Base-by-base conservation (phyloP, 148 eudicot genomes). In the Diospyros lotus region DNA sequence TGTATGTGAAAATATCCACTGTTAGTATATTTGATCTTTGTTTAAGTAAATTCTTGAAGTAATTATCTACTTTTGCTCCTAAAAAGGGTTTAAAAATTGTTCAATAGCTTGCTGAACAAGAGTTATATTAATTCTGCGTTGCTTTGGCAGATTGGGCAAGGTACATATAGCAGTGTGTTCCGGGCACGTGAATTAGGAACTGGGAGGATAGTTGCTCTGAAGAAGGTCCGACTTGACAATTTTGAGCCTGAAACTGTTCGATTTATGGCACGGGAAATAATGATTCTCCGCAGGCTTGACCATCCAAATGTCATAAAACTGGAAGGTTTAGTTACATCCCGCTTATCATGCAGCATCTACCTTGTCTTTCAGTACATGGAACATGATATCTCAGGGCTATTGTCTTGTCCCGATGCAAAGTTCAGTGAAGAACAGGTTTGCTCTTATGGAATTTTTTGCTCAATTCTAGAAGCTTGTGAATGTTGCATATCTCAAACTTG, bases 351-450 rank as follows among this genome's bases (percentile, higher is more conserved):
- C 77, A 91, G 93, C 89, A 81, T 94, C 64, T 91, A 88, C 84
- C 97, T 94, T 73, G 97, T 94, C 1, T 91, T 94, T 44, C 97
- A 94, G 82, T 91, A 94, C 81, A 94, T 94, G 97, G 98, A 91
- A 60, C 97, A 94, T 79, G 98, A 94, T 76, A 88, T 94, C 59
- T 72, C 93, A 2, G 97, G 98, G 41, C 88, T 94, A 10, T 73
- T 88, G 53, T 89, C 98, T 59, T 86, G 84, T 81, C 91, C 97
- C 56, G 97, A 94, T 48, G 83, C 90, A 73, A 87, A 87, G 78
- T 94, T 94, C 76, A 83, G 85, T 1, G 97, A 91, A 77, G 66
- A 90, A 81, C 98, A 94, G 97, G 98, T 94, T 74, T 73, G 82
- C 43, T 69, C 14, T 13, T 44, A 28, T 38, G 52, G 48, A 4